Evolutionary conservation across 306 rosid species (phyloP).

Genomic region (Vigna hirtella): DNA sequence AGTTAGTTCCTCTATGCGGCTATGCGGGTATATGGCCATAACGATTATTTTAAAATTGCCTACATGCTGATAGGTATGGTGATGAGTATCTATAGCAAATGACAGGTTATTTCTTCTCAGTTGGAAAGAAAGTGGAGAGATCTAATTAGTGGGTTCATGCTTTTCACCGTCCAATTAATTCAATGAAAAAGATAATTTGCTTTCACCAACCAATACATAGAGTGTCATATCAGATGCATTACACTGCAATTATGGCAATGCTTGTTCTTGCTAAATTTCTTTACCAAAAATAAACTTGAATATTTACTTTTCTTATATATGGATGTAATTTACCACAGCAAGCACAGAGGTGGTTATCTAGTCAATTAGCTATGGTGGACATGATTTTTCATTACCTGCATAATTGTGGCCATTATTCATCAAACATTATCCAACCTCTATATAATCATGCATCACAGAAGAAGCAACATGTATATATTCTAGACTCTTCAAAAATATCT

Average conservation of each 20-base stretch:
- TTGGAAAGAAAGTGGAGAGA: constrained; percentile 36
- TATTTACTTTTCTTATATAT: neutral
- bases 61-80: constrained; percentile 10
- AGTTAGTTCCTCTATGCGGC: no score
- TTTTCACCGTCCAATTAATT: constrained; percentile 47
- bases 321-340: neutral
- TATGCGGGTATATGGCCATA: no score
- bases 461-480: neutral
- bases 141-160: constrained; percentile 34
- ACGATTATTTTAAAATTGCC: constrained; percentile 23
- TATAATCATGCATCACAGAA: neutral
- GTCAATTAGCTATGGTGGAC: constrained; percentile 20
- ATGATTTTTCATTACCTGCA: constrained; percentile 9
- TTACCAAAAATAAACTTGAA: neutral
- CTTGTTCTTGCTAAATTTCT: neutral
- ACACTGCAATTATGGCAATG: neutral
- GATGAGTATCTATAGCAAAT: constrained; percentile 36
- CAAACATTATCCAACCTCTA: constrained; percentile 9
- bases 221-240: neutral
- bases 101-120: constrained; percentile 10
- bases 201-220: constrained; percentile 16
- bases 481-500: constrained; percentile 10
- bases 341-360: constrained; percentile 23
- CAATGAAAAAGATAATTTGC: constrained; percentile 17
- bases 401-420: constrained; percentile 20